Evolutionary conservation across 202 grass and related monocot species (phyloP).

Genomic region (Eragrostis tef): DNA sequence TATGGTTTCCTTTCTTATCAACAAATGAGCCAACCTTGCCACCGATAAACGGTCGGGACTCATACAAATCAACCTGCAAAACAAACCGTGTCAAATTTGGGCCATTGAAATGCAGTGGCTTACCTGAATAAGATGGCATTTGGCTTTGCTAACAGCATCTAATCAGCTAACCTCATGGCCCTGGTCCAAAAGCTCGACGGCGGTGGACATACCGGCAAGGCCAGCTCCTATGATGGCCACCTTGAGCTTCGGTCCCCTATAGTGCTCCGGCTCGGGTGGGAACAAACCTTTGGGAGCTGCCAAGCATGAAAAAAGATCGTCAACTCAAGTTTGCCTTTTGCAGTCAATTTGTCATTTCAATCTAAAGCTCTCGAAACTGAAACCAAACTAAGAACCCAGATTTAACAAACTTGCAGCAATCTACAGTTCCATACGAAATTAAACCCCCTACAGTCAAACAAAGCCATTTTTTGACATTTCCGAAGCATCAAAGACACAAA

Average conservation of each 20-base stretch:
- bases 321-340: conserved; percentile 9
- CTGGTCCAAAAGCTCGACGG: conserved; percentile 95
- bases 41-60: conserved; percentile 77
- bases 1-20: conserved; percentile 88
- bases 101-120: not conserved
- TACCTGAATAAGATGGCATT: not conserved
- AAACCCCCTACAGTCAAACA: not conserved
- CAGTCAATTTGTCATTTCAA: not conserved
- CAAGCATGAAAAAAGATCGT: conserved; percentile 11
- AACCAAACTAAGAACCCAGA: not conserved
- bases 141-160: not conserved
- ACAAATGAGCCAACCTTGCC: conserved; percentile 98
- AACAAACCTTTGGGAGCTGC: conserved; percentile 90
- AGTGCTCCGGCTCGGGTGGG: conserved; percentile 79
- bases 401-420: not conserved
- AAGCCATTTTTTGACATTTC: not conserved
- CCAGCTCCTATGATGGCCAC: conserved; percentile 87
- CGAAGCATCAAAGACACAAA: not conserved
- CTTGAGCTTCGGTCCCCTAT: conserved; percentile 90
- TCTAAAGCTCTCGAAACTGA: not conserved
- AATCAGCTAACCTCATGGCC: conserved; percentile 77
- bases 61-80: conserved; percentile 93
- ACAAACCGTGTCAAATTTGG: not conserved
- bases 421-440: not conserved
- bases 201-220: conserved; percentile 95